These are phyloP conservation scores for Acer negundo DNA, from an alignment of 345 rosid species.

Conservation along the genomic window DNA sequence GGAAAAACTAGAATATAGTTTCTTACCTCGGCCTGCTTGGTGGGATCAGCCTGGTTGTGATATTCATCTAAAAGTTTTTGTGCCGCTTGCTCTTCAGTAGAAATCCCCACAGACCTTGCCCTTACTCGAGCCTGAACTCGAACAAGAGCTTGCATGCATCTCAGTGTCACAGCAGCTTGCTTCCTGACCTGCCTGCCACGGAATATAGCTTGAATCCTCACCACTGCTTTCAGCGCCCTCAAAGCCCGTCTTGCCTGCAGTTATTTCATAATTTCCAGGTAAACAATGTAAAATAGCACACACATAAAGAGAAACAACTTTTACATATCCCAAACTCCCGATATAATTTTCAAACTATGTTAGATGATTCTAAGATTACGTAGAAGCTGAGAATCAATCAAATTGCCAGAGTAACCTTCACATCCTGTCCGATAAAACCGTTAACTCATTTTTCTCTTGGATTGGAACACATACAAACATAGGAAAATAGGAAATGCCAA, in stretches of 20 bases:
- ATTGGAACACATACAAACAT: no score
- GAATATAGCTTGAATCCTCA: conserved; percentile 89
- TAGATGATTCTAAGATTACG: no score
- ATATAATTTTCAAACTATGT: background rate
- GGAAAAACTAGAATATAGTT: background rate
- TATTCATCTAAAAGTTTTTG: conserved; percentile 26
- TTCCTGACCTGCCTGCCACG: conserved; percentile 82
- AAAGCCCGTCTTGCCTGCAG: conserved; percentile 76
- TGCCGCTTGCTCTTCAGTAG: conserved; percentile 42
- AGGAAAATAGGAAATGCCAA: no score
- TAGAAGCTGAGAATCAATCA: background rate
- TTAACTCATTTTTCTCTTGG: no score
- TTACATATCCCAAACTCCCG: no score
- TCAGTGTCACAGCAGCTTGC: conserved; percentile 87
- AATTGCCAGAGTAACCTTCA: background rate
- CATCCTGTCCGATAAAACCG: no score
- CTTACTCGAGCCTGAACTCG: conserved; percentile 81
- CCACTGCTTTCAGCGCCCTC: conserved; percentile 85
- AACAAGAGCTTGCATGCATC: conserved; percentile 98
- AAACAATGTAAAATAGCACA: no score
- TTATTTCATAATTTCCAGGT: conserved; percentile 7
- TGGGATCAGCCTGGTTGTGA: conserved; percentile 36
- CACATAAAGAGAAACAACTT: background rate
- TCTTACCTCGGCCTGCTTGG: conserved; percentile 75
- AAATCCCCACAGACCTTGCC: conserved; percentile 43